These are phyloP conservation scores for Ceratonia siliqua DNA, from an alignment of 306 rosid species.

Conservation along the genomic window DNA sequence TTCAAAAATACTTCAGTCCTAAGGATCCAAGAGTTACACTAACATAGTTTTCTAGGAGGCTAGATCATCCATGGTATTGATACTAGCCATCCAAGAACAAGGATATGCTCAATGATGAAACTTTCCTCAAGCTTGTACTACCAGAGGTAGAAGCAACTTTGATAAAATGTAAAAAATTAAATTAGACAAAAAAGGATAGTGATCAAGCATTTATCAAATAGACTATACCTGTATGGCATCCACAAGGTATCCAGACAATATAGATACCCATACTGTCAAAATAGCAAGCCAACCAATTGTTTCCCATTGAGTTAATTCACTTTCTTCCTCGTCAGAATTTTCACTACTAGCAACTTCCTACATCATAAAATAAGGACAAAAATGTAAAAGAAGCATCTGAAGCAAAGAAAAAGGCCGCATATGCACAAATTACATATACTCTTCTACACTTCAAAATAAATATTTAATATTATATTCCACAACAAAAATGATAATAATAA, in stretches of 20 bases:
- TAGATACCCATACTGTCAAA: conserved; percentile 78
- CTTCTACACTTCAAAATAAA: not conserved
- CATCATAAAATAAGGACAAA: conserved; percentile 25
- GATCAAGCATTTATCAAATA: conserved; percentile 21
- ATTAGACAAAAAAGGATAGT: not conserved
- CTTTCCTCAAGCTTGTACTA: conserved; percentile 4
- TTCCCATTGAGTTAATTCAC: conserved; percentile 77
- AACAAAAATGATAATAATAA: not conserved
- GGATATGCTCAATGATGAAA: conserved; percentile 2
- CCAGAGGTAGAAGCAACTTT: not conserved
- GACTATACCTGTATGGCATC: conserved; percentile 74
- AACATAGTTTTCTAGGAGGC: not conserved
- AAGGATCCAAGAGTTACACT: not conserved
- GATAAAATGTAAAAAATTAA: not conserved
- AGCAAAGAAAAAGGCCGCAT: conserved; percentile 7
- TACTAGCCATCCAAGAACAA: not conserved
- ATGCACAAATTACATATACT: conserved; percentile 12
- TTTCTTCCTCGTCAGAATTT: conserved; percentile 56
- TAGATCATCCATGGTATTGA: not conserved
- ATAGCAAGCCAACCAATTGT: conserved; percentile 83
- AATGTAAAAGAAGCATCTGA: conserved; percentile 6
- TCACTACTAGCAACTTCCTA: conserved; percentile 50
- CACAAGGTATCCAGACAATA: conserved; percentile 88
- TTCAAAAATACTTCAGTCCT: not conserved
- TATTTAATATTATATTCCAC: conserved; percentile 10